These are phyloP conservation scores for Chiua virens DNA, from an alignment of 768 basidiomycete species.

Conservation along the genomic window DNA sequence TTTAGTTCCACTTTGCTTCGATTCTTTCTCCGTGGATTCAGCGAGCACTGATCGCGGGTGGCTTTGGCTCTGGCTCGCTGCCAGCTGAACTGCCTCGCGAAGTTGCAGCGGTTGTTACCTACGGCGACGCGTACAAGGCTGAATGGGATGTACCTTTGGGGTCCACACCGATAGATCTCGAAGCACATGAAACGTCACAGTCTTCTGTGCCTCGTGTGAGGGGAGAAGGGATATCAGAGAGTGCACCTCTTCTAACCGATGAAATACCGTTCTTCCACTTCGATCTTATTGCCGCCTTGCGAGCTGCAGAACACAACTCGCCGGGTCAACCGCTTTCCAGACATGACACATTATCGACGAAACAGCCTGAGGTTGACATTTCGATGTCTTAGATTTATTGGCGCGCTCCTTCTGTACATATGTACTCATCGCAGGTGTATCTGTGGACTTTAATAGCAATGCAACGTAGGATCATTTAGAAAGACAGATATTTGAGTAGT, in stretches of 20 bases:
- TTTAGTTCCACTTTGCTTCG: constrained; percentile 91
- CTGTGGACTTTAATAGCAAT: no score
- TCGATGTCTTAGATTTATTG: background rate
- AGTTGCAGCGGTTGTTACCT: constrained; percentile 76
- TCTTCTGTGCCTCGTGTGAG: background rate
- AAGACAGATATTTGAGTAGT: no score
- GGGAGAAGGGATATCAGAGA: background rate
- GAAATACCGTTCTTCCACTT: constrained; percentile 91
- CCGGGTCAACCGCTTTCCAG: background rate
- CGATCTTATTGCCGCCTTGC: constrained; percentile 72
- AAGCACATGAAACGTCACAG: constrained; percentile 29
- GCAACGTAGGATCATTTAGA: no score
- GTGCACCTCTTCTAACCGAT: constrained; percentile 41
- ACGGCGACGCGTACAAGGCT: constrained; percentile 43
- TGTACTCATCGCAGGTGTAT: no score
- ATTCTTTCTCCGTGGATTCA: constrained; percentile 93
- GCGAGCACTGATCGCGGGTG: constrained; percentile 84
- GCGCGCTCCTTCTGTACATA: no score
- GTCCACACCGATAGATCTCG: constrained; percentile 28
- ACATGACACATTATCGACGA: constrained; percentile 7
- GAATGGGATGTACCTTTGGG: constrained; percentile 12
- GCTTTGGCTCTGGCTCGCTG: constrained; percentile 74
- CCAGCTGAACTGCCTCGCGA: constrained; percentile 49
- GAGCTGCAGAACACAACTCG: constrained; percentile 57
- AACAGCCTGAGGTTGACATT: constrained; percentile 2